phyloP scores from a whole-genome alignment of 148 eudicot genomes.

The Heliosperma pusillum region DNA sequence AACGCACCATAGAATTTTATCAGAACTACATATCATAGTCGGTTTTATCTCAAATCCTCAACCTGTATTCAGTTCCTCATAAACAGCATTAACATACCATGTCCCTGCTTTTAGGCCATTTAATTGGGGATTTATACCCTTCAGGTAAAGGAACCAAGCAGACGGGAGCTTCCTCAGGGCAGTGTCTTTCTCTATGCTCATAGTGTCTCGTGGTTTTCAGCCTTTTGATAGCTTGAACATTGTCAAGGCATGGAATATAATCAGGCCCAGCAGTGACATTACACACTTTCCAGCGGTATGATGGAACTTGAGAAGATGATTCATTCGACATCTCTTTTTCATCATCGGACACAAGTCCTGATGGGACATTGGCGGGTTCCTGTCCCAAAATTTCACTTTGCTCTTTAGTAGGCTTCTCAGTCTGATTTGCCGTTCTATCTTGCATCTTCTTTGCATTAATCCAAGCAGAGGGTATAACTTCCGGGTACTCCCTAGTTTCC shows the following conservation, averaged over 20 bases:
- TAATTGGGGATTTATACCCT: slow-evolving; percentile 47
- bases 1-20: not conserved
- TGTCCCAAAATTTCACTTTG: not conserved
- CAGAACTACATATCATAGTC: not conserved
- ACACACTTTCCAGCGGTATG: slow-evolving; percentile 40
- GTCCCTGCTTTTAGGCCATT: slow-evolving; percentile 64
- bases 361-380: not conserved
- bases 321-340: slow-evolving; percentile 34
- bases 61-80: not conserved
- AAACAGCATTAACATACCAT: slow-evolving; percentile 35
- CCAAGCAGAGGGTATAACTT: not conserved
- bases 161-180: slow-evolving; percentile 50
- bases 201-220: slow-evolving; percentile 45
- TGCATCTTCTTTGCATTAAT: slow-evolving; percentile 20
- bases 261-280: slow-evolving; percentile 68
- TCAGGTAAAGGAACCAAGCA: slow-evolving; percentile 59
- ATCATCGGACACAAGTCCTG: slow-evolving; percentile 8
- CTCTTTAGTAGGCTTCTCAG: slow-evolving; percentile 4
- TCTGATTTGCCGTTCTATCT: slow-evolving; percentile 20
- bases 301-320: slow-evolving; percentile 28
- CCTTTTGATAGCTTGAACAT: slow-evolving; percentile 41
- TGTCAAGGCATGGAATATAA: slow-evolving; percentile 78
- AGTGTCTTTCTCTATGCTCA: slow-evolving; percentile 59
- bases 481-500: slow-evolving; percentile 13
- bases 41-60: not conserved